Evolutionary conservation across 106 monocot species (phyloP), one percentile per base, ranked within the genome.

Genomic region (Dendrobium huoshanense): DNA sequence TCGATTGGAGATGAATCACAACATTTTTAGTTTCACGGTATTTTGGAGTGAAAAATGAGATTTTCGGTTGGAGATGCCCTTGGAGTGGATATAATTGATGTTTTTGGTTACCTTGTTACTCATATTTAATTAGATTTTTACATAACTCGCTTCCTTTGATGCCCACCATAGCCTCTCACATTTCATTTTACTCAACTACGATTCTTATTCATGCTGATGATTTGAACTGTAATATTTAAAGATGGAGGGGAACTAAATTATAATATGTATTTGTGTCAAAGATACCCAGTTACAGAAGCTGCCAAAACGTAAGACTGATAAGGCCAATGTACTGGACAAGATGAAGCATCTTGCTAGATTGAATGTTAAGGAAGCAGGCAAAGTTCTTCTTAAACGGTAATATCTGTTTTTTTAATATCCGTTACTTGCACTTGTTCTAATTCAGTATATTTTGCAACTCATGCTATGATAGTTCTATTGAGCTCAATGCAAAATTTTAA

Each of bases 221-320:
- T 7, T 74, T 74, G 7, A n/a, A 42, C 8, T n/a, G 9, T 27
- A 61, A n/a, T 11, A 73, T 20, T n/a, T 33, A 22, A 70, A 67
- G 77, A 33, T 77, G 82, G 49, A 27, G 24, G 13, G 13, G 76
- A 76, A 76, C 40, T 47, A 56, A 25, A 27, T 27, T 24, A 2
- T 76, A 77, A 72, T 88, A 90, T 81, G 75, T 81, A n/a, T 80
- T 85, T 90, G 11, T 73, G 76, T 82, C 88, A 80, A 91, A 98
- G 97, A 98, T 92, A 92, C 88, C 18, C 97, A 95, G 86, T 88
- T 98, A 89, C 94, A 94, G 88, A 98, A 94, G 77, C 91, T 95
- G 88, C 97, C 97, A 40, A 98, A 76, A 80, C 75, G 97, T 82
- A 98, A 98, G 85, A 98, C 97, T 45, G 97, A 98, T 73, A 92